Base-by-base conservation (phyloP, 768 basidiomycete species). In the Podaxis sp. region DNA sequence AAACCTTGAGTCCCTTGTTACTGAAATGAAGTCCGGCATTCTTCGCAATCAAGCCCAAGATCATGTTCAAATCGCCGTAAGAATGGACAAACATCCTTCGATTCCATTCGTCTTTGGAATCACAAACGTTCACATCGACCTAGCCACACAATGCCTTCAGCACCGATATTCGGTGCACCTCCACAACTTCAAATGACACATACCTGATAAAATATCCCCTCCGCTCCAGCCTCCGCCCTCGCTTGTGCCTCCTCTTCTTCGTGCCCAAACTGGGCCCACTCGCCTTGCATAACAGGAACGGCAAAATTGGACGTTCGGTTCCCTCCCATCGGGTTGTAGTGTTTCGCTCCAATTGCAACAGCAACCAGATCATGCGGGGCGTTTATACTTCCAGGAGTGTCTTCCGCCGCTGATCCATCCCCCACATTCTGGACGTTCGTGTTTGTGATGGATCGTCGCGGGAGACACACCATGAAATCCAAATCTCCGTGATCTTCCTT, bases 21-120 rank as follows among this genome's bases (percentile, higher is more conserved):
- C 84, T 83, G 0, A 87, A 70, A 2, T 73, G 68, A 2, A 91
- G 66, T 2, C 87, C 85, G 52, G 74, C 73, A 58, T 82, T 82
- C 44, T 80, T 78, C 8, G 78, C 81, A 17, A 90, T 71, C 13
- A 87, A 70, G 10, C 85, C 82, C 53, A 91, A 71, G 15, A 91
- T 87, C 83, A 89, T 88, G 0, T 86, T 87, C 17, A 90, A 77
- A 66, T 90, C 90, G 8, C 90, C 90, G 66, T 89, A 90, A 1
- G 84, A 82, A 62, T 85, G 80, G 67, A 83, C 83, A 72, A 89
- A 83, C 24, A 78, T 69, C 15, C 83, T 71, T 22, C 84, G 76
- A 24, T 85, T 77, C 72, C 75, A 84, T 67, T 84, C 84, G 20
- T 74, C 78, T 67, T 73, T 72, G 69, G 84, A 79, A 2, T 67